phyloP scores from a whole-genome alignment of 2,329 filamentous ascomycete species.

The Sporothrix euskadiensis region DNA sequence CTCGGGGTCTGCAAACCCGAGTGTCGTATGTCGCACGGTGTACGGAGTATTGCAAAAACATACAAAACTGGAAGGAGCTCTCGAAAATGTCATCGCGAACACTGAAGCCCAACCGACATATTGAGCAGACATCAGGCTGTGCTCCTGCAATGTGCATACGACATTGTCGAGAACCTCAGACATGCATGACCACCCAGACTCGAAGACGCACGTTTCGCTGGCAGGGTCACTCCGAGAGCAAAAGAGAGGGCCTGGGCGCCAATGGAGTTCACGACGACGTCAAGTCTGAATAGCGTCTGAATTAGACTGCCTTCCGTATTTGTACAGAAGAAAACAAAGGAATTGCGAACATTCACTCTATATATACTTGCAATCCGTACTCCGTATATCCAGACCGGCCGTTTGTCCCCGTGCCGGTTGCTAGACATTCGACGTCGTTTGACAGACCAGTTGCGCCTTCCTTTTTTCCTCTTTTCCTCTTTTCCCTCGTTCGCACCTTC shows the following conservation, averaged over 20 bases:
- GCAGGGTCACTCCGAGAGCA: constrained; percentile 8
- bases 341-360: not conserved
- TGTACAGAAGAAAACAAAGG: constrained; percentile 2
- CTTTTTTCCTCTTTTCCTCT: not conserved
- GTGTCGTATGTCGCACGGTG: not conserved
- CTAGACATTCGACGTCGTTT: not conserved
- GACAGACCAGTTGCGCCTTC: not conserved
- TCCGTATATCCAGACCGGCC: not conserved
- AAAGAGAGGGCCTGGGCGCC: constrained; percentile 1
- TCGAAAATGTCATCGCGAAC: not conserved
- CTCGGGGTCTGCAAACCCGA: not conserved
- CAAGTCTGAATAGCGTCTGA: not conserved
- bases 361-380: not conserved
- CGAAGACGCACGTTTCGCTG: not conserved
- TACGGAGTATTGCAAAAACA: not conserved
- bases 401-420: not conserved
- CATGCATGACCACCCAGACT: constrained; percentile 13
- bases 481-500: not conserved
- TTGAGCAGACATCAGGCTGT: not conserved
- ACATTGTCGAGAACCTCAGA: constrained; percentile 7
- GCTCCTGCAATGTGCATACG: not conserved
- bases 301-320: constrained; percentile 17
- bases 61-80: not conserved
- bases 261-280: not conserved
- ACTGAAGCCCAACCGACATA: not conserved